Base-by-base conservation (phyloP, 2,329 filamentous ascomycete genomes). In the Trichophyton simii region DNA sequence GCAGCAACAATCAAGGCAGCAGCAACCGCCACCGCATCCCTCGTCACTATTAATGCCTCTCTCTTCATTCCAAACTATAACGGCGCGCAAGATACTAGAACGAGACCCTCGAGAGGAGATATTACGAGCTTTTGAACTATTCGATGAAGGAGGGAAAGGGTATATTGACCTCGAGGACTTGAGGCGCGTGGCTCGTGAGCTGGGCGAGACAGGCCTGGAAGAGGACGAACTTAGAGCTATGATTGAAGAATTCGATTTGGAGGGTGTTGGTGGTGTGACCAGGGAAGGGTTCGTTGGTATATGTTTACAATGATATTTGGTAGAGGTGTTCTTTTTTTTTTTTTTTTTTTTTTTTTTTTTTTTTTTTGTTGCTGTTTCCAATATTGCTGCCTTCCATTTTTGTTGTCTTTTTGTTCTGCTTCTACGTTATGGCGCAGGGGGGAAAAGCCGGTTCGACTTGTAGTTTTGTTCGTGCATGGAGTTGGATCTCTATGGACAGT, bases 201-300 rank as follows among this genome's bases (percentile, higher is more conserved):
- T 99, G 65, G 94, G 94, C 6, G 92, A 97, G 74, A 78, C 76
- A 5, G 90, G 89, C 11, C 80, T 99, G 67, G 89, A 94, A 67
- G 92, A 99, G 70, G 88, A 95, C 69, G 94, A 99, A 73, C 80
- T 99, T 64, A 81, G 84, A 67, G 91, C 91, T 66, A 99, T 99
- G 94, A 94, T 99, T 77, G 91, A 96, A 70, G 92, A 97, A 75
- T 95, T 97, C 77, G 94, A 99, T 77, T 81, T 96, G 66, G 89
- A 95, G 71, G 92, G 90, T 0, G 95, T 95, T 68, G 91, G 91
- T 9, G 91, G 81, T 62, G 85, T 87, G 66, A 80, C 78, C 57
- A 72, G 81, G 68, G 83, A 86, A 63, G 83, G 83, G 63, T 87
- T 87, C 75, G 77, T 86, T 67, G 80, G 81, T n/a, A 87, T 87